Conservation (phyloP, 2,329 filamentous ascomycete genomes). For the Trichothecium roseum region DNA sequence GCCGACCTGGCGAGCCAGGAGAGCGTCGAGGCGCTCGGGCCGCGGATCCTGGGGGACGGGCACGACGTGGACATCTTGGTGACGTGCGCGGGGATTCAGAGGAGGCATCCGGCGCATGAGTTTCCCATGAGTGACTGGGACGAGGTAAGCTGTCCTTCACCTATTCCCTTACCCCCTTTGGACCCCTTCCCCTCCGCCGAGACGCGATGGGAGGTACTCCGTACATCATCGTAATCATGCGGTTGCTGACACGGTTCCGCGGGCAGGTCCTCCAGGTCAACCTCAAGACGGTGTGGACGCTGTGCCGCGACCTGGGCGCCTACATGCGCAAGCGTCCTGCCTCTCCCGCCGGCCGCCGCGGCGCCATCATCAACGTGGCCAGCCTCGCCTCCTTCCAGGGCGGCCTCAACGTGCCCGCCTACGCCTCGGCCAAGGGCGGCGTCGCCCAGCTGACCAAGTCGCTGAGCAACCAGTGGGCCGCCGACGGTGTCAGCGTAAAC, state of each 20-base stretch:
- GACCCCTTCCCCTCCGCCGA: too few species aligned
- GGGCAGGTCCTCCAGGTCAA: slow-evolving; percentile 66
- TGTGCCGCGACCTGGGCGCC: slow-evolving; percentile 60
- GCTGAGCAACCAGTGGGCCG: slow-evolving; percentile 68
- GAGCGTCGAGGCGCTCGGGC: slow-evolving; percentile 8
- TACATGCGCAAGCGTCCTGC: slow-evolving; percentile 54
- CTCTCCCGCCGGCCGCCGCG: slow-evolving; percentile 36
- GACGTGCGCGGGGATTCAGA: slow-evolving; percentile 59
- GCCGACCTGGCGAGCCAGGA: slow-evolving; percentile 4
- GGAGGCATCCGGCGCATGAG: slow-evolving; percentile 49
- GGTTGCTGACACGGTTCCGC: not conserved
- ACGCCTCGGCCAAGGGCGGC: slow-evolving; percentile 69
- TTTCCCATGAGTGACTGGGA: slow-evolving; percentile 57
- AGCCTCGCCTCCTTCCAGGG: slow-evolving; percentile 71
- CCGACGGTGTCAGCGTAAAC: slow-evolving; percentile 65
- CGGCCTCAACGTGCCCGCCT: slow-evolving; percentile 71
- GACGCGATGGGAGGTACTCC: too few species aligned
- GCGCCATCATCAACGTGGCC: slow-evolving; percentile 67
- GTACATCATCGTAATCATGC: too few species aligned
- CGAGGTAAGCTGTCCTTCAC: slow-evolving; percentile 25
- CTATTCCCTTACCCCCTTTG: not conserved
- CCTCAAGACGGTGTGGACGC: slow-evolving; percentile 61
- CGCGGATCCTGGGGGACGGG: slow-evolving; percentile 9
- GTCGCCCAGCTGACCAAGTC: slow-evolving; percentile 70
- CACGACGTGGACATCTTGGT: slow-evolving; percentile 45